Conservation (phyloP, 2,329 filamentous ascomycete genomes). For the Alternaria arborescens region DNA sequence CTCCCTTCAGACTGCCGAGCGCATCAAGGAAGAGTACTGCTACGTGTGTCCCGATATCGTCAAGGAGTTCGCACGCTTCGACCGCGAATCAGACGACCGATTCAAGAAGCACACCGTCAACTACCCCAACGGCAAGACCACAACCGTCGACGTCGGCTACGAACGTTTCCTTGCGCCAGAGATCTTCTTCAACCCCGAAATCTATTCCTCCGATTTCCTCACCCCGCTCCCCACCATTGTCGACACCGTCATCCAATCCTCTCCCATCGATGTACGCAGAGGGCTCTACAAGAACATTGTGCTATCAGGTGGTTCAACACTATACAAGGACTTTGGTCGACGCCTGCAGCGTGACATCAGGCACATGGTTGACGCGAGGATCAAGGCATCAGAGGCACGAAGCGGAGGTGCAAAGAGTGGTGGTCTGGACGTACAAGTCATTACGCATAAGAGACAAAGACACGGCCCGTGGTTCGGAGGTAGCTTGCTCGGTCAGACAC, state of each 20-base stretch:
- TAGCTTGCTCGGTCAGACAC: slow-evolving; percentile 93
- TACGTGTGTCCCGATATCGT: slow-evolving; percentile 99
- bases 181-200: slow-evolving; percentile 99
- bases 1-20: slow-evolving; percentile 94
- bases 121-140: slow-evolving; percentile 83
- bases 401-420: slow-evolving; percentile 93
- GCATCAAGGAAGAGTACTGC: slow-evolving; percentile 98
- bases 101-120: slow-evolving; percentile 91
- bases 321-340: slow-evolving; percentile 98
- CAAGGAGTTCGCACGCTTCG: slow-evolving; percentile 95
- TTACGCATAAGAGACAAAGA: slow-evolving; percentile 95
- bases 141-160: slow-evolving; percentile 92
- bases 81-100: slow-evolving; percentile 83
- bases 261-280: slow-evolving; percentile 94
- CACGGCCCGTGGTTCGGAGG: slow-evolving; percentile 99
- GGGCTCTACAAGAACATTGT: slow-evolving; percentile 99
- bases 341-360: slow-evolving; percentile 97
- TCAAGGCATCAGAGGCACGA: slow-evolving; percentile 87
- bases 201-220: slow-evolving; percentile 98
- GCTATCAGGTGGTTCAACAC: slow-evolving; percentile 91
- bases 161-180: slow-evolving; percentile 97
- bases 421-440: slow-evolving; percentile 94
- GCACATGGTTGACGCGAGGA: slow-evolving; percentile 91
- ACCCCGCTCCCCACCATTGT: slow-evolving; percentile 94
- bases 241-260: slow-evolving; percentile 95